Evolutionary conservation across 345 rosid genomes (phyloP), one percentile per base, ranked within the genome.

Genomic region (Microcos paniculata): DNA sequence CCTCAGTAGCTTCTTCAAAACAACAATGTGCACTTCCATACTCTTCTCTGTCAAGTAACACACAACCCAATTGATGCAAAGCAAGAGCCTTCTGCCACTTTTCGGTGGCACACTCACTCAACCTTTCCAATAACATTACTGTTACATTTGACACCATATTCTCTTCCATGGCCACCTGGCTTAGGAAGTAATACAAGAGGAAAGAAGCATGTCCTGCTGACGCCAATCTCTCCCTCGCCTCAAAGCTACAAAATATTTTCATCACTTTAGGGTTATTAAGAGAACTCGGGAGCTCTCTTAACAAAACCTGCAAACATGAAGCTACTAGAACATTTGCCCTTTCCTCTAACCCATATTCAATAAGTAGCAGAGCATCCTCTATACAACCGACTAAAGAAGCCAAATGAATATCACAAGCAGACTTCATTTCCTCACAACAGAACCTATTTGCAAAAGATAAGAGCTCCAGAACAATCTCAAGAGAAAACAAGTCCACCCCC

Each of bases 381-480:
- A 89, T 55, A 73, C 73, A 73, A 57, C 78, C 57, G 58, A 91
- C 88, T 21, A 86, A 65, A 12, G 93, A 87, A 79, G 96, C 97
- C 81, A 96, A 85, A 70, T 89, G 82, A 76, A 82, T 82, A 82
- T 93, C 99, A 79, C 96, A 93, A 14, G 80, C 85, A 65, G 86
- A 87, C 83, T 90, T 96, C 85, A 96, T 84, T 80, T 88, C 94
- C 71, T 91, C 97, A 59, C 99, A 95, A 75, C 97, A 95, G 83
- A 90, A 95, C 79, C 84, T 90, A 75, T 88, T 93, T 33, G 98
- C 92, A 63, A 91, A 93, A 26, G 81, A 80, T 67, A 96, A 90
- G 18, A 93, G 82, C 87, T 93, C 96, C 83, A 96, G 82, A 52
- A 90, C 88, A 64, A 90, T 84, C 81, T 81, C 80, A 16, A 90